Base-by-base conservation (phyloP, 768 basidiomycete genomes). In the Tulasnella sp. region DNA sequence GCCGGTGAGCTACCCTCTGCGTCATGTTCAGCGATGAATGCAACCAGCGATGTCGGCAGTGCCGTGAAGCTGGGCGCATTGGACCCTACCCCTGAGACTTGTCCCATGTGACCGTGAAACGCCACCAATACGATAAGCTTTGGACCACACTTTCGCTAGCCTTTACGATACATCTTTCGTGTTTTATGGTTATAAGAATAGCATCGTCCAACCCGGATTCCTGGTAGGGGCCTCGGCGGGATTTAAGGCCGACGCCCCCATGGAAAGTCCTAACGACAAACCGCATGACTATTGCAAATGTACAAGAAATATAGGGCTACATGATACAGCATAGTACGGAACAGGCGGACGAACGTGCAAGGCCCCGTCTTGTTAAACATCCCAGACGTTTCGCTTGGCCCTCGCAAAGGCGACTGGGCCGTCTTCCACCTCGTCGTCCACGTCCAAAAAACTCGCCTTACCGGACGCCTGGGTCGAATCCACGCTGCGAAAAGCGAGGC, bases 51-150 rank as follows among this genome's bases (percentile, higher is more conserved):
- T 69, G 28, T 69, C 64, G 64, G 64, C 64, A 69, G 64, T 24
- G 64, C 64, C 64, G 54, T 54, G 54, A 69, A 69, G 31, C 3
- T 60, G n/a, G 31, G 31, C 64, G 31, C 5, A 28, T 31, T 24
- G 60, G 54, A 37, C 31, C 64, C 64, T 69, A 18, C 64, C 1
- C 31, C 16, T 69, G 64, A 69, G 64, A 69, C 64, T 8, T 4
- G 24, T 8, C 16, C 64, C 64, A 69, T 69, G 64, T 69, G 64
- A 69, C 64, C 64, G 4, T 69, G 28, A 69, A 28, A 69, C 64
- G 64, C 64, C 64, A 69, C 64, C 64, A 69, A 69, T 69, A 69
- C 64, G 64, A 69, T 69, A 69, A 69, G 34, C 28, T 28, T 69
- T 28, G 64, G 2, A 34, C 16, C 64, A 31, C 58, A 16, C 64